These are phyloP conservation scores for Fragilariopsis cylindrus DNA, from an alignment of 108 stramenopile species.

Conservation along the genomic window DNA sequence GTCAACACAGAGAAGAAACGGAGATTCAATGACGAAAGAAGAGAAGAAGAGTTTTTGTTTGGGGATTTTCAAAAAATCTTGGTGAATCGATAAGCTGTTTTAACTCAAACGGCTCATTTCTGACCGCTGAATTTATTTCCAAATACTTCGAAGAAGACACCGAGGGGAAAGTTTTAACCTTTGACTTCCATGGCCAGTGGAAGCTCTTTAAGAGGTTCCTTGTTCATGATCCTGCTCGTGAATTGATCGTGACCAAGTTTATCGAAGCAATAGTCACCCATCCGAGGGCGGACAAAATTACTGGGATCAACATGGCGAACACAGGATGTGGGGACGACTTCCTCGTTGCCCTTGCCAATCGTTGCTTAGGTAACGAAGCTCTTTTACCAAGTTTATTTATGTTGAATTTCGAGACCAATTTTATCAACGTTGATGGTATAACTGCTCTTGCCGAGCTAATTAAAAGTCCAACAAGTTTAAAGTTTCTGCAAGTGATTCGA, in stretches of 20 bases:
- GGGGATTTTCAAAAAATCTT: constrained; percentile 27
- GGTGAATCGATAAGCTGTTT: constrained; percentile 23
- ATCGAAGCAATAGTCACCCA: constrained; percentile 40
- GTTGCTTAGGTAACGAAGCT: constrained; percentile 26
- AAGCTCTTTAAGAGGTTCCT: constrained; percentile 49
- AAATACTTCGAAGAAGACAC: constrained; percentile 28
- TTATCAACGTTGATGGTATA: constrained; percentile 36
- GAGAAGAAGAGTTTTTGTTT: constrained; percentile 32
- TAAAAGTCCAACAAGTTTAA: constrained; percentile 17
- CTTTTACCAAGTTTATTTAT: constrained; percentile 35
- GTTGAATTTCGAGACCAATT: constrained; percentile 50
- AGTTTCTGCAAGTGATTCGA: constrained; percentile 44
- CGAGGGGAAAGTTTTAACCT: constrained; percentile 24
- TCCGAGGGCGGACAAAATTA: constrained; percentile 39
- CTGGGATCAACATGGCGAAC: constrained; percentile 49
- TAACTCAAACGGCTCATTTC: constrained; percentile 38
- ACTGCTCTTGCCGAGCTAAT: constrained; percentile 39
- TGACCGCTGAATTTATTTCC: constrained; percentile 46
- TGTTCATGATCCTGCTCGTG: constrained; percentile 34
- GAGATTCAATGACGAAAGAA: constrained; percentile 21
- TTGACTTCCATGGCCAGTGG: constrained; percentile 47
- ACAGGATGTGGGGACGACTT: constrained; percentile 41
- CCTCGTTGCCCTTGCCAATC: constrained; percentile 22
- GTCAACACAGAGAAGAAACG: constrained; percentile 18
- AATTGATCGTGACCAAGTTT: constrained; percentile 44